Base-by-base conservation (phyloP, 495 filamentous ascomycete species). In the Trichoderma orchidacearum region DNA sequence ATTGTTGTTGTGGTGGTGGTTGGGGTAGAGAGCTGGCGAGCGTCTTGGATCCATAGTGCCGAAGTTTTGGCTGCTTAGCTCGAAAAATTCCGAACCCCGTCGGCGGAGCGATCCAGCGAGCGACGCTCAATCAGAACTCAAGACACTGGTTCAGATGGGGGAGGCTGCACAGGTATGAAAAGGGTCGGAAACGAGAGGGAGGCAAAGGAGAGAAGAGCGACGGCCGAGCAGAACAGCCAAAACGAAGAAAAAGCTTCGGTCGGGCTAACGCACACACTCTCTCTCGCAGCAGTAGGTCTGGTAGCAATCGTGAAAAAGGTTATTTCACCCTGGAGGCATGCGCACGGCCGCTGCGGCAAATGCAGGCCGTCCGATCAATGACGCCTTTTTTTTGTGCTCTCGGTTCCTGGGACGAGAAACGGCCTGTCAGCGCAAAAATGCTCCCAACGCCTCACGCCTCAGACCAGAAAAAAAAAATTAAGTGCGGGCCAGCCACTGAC, bases 1-100 rank as follows among this genome's bases (percentile, higher is more conserved):
- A 70, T 31, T 60, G 68, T 51, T 72, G 71, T 34, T 64, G 63
- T 34, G 70, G 64, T 57, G 68, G 63, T 28, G 67, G 66, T 31
- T 71, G 41, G 32, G 32, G 32, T 48, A 48, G 21, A 48, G 41
- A 28, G 41, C 41, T 48, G 41, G 41, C 41, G 41, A 48, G 21
- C 41, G 69, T 67, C 71, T 65, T 60, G 70, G 68, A 61, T 74
- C 71, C 70, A 31, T 31, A 35, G 34, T 38, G 32, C 41, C 41
- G 41, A 48, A 48, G 38, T 55, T 55, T 55, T 55, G 28, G 53
- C 53, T 38, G 34, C 21, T 27, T 28, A 53, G 51, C 51, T 41
- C 38, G 32, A 38, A 35, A n/a, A 48, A 48, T 25, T 48, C 18
- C 41, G 41, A 48, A 18, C 36, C 41, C 21, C 21, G 41, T n/a